Base-by-base conservation (phyloP, 148 eudicot species). In the Fallopia convolvulus region DNA sequence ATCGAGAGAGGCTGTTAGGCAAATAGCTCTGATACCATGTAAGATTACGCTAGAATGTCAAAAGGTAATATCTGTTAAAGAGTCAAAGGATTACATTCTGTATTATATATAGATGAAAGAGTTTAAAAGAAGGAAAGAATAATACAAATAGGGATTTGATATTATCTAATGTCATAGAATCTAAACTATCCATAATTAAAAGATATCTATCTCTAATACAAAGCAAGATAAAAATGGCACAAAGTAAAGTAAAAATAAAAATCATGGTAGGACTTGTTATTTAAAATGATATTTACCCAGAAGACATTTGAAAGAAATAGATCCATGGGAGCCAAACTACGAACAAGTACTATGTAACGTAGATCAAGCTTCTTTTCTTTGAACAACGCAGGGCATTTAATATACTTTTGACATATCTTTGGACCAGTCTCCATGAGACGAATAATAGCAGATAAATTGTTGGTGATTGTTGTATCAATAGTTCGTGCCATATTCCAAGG, bases 401-500 rank as follows among this genome's bases (percentile, higher is more conserved):
- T 95, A 77, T 95, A 95, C 85, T 95, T 95, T 86, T 95, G 99
- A 80, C 97, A 95, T 41, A 95, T 87, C 83, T 95, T 95, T 48
- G 99, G 99, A 74, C 99, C 99, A 33, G 99, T 95, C 85, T 95
- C 99, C 97, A 95, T 95, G 70, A 93, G 91, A 74, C 99, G 99
- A 74, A 93, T 90, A 47, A 95, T 90, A 30, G 97, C 97, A 80
- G 98, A 82, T 82, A 91, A 84, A 88, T 91, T 89, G 79, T 86
- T 81, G 63, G 94, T 86, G 74, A 95, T 82, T 52, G 97, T 90
- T 39, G 99, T 95, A 81, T 95, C 99, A 73, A 95, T 95, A 48
- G 98, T 95, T 78, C 99, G 83, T 70, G 99, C 99, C 99, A 95
- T 95, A 82, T 95, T 95, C 99, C 99, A 95, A 3, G 99, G 99